These are phyloP conservation scores for Candida khao-thaluensis DNA, from an alignment of 805 yeast genomes.

Conservation along the genomic window DNA sequence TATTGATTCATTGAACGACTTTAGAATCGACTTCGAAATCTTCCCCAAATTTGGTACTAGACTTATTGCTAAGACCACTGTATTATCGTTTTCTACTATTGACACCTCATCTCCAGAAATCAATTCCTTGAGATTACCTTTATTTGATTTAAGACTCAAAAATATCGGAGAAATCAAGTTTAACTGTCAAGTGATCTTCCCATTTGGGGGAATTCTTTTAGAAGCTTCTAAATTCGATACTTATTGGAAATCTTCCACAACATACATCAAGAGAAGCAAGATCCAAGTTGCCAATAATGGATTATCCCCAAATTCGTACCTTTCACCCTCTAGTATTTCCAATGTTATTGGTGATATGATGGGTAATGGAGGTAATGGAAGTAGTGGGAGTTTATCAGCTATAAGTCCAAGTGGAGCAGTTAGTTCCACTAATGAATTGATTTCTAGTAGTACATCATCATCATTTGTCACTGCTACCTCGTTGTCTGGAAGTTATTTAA, in stretches of 20 bases:
- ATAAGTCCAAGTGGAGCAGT: conserved; percentile 10
- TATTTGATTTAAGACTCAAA: conserved; percentile 77
- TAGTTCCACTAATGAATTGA: conserved; percentile 20
- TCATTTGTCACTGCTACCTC: conserved; percentile 92
- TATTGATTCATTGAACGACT: conserved; percentile 57
- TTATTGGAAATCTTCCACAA: conserved; percentile 88
- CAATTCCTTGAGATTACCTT: conserved; percentile 55
- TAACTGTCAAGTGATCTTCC: conserved; percentile 78
- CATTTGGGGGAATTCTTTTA: conserved; percentile 79
- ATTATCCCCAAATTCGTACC: conserved; percentile 40
- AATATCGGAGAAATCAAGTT: conserved; percentile 79
- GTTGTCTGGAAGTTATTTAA: conserved; percentile 73
- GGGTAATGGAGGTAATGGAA: conserved; percentile 3
- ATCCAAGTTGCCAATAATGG: conserved; percentile 17
- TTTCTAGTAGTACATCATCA: conserved; percentile 15
- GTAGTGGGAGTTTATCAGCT: background rate
- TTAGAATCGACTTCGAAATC: conserved; percentile 80
- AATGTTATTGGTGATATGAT: conserved; percentile 12
- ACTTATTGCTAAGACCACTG: conserved; percentile 83
- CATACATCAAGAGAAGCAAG: conserved; percentile 38
- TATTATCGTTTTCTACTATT: conserved; percentile 53
- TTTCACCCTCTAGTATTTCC: conserved; percentile 33
- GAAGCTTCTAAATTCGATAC: conserved; percentile 93
- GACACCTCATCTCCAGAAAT: conserved; percentile 42
- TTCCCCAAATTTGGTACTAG: conserved; percentile 95